These are phyloP conservation scores for Colletotrichum destructivum DNA, from an alignment of 2,329 filamentous ascomycete species.

Conservation along the genomic window DNA sequence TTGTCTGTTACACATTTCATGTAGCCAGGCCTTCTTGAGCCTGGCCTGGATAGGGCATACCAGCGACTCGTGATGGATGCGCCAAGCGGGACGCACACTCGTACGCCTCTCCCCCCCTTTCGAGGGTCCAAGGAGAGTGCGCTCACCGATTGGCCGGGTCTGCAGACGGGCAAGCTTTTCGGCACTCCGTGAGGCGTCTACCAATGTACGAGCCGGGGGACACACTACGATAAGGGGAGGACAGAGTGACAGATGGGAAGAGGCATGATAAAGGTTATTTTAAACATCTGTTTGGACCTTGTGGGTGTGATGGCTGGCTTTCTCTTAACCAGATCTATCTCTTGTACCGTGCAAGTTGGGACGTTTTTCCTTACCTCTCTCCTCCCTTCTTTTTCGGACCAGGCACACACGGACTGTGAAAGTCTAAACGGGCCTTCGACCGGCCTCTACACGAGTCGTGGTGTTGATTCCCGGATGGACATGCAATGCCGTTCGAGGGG, in stretches of 20 bases:
- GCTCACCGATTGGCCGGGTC: constrained; percentile 1
- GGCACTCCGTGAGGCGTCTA: not conserved
- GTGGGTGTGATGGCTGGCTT: constrained; percentile 29
- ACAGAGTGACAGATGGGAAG: not conserved
- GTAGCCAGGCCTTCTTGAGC: not conserved
- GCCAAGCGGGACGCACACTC: not conserved
- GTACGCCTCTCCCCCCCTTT: not conserved
- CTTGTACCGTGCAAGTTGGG: constrained; percentile 1
- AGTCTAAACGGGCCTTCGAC: not conserved
- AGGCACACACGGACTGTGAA: constrained; percentile 17
- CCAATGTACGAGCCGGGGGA: not conserved
- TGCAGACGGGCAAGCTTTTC: not conserved
- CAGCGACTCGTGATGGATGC: not conserved
- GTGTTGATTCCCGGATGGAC: not conserved
- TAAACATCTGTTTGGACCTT: constrained; percentile 30
- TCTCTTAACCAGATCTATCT: constrained; percentile 1
- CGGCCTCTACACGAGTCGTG: constrained; percentile 8
- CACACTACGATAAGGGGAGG: not conserved
- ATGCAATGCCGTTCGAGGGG: not conserved
- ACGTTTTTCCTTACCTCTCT: not conserved
- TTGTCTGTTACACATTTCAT: not conserved
- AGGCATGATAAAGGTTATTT: constrained; percentile 30
- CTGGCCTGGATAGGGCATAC: not conserved
- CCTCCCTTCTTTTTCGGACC: constrained; percentile 12
- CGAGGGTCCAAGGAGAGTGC: not conserved